Conservation (phyloP, 2,329 filamentous ascomycete genomes). For the Colletotrichum salicis region DNA sequence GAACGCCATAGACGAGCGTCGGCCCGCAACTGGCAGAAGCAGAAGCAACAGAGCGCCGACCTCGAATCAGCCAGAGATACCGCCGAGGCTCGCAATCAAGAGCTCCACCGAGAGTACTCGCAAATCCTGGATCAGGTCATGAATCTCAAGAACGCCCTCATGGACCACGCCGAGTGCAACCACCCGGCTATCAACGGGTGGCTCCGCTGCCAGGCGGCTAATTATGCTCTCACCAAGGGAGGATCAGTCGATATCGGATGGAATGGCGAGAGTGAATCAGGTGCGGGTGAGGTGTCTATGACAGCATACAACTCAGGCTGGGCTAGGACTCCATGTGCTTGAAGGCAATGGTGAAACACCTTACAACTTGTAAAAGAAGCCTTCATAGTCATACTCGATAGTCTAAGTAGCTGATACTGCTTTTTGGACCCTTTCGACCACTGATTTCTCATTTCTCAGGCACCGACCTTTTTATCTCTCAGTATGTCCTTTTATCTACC, state of each 20-base stretch:
- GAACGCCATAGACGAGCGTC: conserved; percentile 30
- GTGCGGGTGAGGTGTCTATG: not conserved
- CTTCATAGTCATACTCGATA: too few species aligned
- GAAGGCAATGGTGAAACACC: not conserved
- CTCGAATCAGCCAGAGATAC: conserved; percentile 7
- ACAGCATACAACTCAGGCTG: not conserved
- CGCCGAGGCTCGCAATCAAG: conserved; percentile 11
- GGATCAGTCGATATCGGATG: not conserved
- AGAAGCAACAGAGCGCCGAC: conserved; percentile 20
- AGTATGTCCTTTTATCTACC: too few species aligned
- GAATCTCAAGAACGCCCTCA: conserved; percentile 21
- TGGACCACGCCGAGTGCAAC: conserved; percentile 25
- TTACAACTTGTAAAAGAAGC: too few species aligned
- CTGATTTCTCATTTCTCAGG: too few species aligned
- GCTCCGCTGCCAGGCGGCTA: conserved; percentile 14
- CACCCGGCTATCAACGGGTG: conserved; percentile 27
- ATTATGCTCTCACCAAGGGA: not conserved
- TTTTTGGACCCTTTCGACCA: too few species aligned
- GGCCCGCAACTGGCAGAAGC: conserved; percentile 33
- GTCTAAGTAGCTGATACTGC: too few species aligned
- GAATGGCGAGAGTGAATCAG: not conserved
- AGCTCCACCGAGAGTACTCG: conserved; percentile 8
- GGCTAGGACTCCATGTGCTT: not conserved
- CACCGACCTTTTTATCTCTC: too few species aligned
- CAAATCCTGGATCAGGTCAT: conserved; percentile 17